A percentile compares a stretch with the other conserved stretches of the same genome.
Conservation (phyloP, 192 early-diverging fungal species). For the Spinellus fusiger region DNA sequence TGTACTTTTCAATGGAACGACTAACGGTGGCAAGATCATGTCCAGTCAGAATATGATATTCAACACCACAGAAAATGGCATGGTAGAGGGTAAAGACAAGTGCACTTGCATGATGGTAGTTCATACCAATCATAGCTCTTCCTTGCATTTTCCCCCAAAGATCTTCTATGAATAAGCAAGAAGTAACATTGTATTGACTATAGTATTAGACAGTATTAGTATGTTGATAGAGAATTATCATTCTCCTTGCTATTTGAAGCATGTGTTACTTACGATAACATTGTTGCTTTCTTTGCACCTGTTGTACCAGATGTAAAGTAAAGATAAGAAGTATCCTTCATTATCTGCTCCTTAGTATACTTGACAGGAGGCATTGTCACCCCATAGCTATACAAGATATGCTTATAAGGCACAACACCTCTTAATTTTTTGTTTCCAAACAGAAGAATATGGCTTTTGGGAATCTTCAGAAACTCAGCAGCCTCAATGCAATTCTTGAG, state of each 20-base stretch:
- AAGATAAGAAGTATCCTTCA: constrained; percentile 11
- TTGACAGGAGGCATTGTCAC: constrained; percentile 9
- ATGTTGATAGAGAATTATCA: neutral
- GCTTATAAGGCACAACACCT: constrained; percentile 28
- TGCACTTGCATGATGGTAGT: neutral
- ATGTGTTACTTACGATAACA: constrained; percentile 15
- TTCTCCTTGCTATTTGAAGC: neutral
- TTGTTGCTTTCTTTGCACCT: constrained; percentile 14
- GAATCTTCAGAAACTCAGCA: constrained; percentile 26
- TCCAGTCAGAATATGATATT: constrained; percentile 34
- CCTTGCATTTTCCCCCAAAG: neutral
- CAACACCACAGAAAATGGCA: neutral
- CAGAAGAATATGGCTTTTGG: constrained; percentile 30
- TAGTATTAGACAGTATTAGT: no score
- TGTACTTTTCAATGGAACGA: constrained; percentile 44
- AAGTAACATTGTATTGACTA: neutral
- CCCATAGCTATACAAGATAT: constrained; percentile 2
- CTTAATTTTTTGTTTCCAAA: constrained; percentile 30
- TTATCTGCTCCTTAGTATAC: constrained; percentile 17
- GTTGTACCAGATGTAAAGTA: constrained; percentile 31
- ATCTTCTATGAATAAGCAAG: neutral
- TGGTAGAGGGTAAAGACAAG: neutral
- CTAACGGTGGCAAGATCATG: constrained; percentile 52
- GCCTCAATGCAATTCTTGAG: constrained; percentile 36
- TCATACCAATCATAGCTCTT: neutral